A percentile compares a stretch with the other conserved stretches of the same genome.
Evolutionary conservation across 495 filamentous ascomycete species (phyloP).

Genomic region (Lophiostoma macrostomum): DNA sequence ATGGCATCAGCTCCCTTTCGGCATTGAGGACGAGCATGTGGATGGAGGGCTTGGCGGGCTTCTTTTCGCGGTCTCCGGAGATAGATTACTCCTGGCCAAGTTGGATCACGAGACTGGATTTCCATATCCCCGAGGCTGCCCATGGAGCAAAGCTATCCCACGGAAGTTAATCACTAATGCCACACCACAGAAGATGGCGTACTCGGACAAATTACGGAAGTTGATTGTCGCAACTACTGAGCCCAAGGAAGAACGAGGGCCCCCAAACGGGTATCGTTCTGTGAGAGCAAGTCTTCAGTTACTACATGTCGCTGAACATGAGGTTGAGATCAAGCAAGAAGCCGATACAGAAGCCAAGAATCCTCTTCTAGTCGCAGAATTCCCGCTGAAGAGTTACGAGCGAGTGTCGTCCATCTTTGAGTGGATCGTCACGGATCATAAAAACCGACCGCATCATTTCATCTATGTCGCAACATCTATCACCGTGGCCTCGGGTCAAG

Average conservation of each 20-base stretch:
- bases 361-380: slow-evolving; percentile 12
- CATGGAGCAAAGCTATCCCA: slow-evolving; percentile 46
- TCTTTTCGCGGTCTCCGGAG: slow-evolving; percentile 34
- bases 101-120: slow-evolving; percentile 42
- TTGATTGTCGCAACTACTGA: slow-evolving; percentile 52
- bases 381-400: slow-evolving; percentile 23
- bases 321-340: slow-evolving; percentile 7
- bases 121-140: slow-evolving; percentile 1
- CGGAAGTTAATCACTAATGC: slow-evolving; percentile 49
- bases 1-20: slow-evolving; percentile 23
- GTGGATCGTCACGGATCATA: slow-evolving; percentile 22
- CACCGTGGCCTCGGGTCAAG: background rate
- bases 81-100: slow-evolving; percentile 51
- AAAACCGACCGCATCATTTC: slow-evolving; percentile 22
- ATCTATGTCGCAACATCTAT: slow-evolving; percentile 32
- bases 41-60: slow-evolving; percentile 34
- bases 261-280: slow-evolving; percentile 16
- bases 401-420: slow-evolving; percentile 30
- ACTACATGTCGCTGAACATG: slow-evolving; percentile 2
- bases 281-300: slow-evolving; percentile 17
- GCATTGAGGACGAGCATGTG: background rate
- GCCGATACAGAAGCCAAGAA: slow-evolving; percentile 1
- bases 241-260: slow-evolving; percentile 36
- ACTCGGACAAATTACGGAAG: slow-evolving; percentile 49
- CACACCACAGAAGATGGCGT: slow-evolving; percentile 54